phyloP scores from a whole-genome alignment of 2,329 filamentous ascomycete species.

The Diaporthe sp. region DNA sequence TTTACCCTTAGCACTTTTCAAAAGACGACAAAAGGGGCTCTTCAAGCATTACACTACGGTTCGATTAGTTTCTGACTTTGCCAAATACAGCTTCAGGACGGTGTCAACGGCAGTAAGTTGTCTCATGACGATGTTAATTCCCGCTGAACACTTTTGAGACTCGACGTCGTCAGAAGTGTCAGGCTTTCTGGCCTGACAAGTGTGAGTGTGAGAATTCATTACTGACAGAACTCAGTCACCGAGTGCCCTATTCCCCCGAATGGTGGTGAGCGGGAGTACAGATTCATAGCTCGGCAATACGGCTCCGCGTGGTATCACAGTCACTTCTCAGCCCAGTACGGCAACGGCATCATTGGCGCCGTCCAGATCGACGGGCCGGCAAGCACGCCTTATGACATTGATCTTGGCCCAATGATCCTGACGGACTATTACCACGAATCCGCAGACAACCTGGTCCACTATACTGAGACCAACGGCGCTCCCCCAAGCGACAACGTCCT shows the following conservation, averaged over 20 bases:
- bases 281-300: constrained; percentile 54
- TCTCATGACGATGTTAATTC: not conserved
- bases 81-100: constrained; percentile 54
- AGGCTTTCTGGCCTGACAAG: too few species aligned
- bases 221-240: constrained; percentile 44
- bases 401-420: constrained; percentile 62
- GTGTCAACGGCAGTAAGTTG: constrained; percentile 52
- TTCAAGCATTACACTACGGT: not conserved
- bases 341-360: constrained; percentile 61
- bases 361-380: constrained; percentile 62
- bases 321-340: constrained; percentile 60
- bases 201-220: not conserved
- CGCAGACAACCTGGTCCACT: constrained; percentile 46
- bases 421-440: constrained; percentile 63
- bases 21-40: not conserved
- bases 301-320: constrained; percentile 59
- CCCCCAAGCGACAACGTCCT: constrained; percentile 56
- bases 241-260: constrained; percentile 56
- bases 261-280: constrained; percentile 50
- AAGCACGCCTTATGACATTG: constrained; percentile 61
- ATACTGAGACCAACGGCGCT: constrained; percentile 44
- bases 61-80: not conserved
- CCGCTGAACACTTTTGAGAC: not conserved
- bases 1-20: not conserved
- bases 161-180: not conserved